Percentiles rank a stretch among this genome's conserved stretches.
Conservation (phyloP, 257 asterid genomes). For the Jacaranda copaia region DNA sequence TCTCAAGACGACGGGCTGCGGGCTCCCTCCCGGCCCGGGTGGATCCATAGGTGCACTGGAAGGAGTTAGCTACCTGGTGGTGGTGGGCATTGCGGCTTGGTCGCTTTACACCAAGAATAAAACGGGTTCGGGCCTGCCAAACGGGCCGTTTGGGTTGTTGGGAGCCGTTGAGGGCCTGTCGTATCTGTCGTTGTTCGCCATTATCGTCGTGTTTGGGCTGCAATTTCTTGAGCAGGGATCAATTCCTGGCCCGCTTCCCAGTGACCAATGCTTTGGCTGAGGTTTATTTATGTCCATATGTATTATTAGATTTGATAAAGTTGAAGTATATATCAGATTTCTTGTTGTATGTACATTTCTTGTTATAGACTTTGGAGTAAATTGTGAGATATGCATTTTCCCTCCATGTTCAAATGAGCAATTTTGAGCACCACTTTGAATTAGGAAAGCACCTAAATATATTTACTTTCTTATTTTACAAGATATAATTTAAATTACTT, state of each 20-base stretch:
- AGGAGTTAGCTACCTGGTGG: conserved; percentile 87
- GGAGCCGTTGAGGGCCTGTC: conserved; percentile 97
- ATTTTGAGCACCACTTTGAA: too few relatives aligned
- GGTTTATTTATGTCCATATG: not conserved
- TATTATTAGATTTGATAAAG: too few relatives aligned
- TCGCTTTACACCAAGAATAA: conserved; percentile 76
- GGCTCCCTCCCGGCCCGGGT: conserved; percentile 94
- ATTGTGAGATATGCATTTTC: too few relatives aligned
- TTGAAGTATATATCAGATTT: too few relatives aligned
- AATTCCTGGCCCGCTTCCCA: conserved; percentile 86
- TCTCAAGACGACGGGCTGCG: conserved; percentile 87
- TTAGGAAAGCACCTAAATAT: too few relatives aligned
- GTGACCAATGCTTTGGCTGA: conserved; percentile 79
- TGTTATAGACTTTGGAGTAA: too few relatives aligned
- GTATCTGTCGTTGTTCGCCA: conserved; percentile 68
- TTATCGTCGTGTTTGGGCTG: conserved; percentile 73
- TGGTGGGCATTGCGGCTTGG: conserved; percentile 84
- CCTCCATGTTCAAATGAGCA: too few relatives aligned
- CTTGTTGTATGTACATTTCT: too few relatives aligned
- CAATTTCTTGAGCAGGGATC: conserved; percentile 75
- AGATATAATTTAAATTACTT: too few relatives aligned
- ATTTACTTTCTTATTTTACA: too few relatives aligned
- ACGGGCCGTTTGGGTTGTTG: conserved; percentile 80
- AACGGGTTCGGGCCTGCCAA: conserved; percentile 92
- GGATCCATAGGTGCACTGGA: conserved; percentile 91